A percentile compares a stretch with the other conserved stretches of the same genome.
These are phyloP conservation scores for Pythium oligandrum DNA, from an alignment of 352 stramenopile genomes.

Conservation along the genomic window DNA sequence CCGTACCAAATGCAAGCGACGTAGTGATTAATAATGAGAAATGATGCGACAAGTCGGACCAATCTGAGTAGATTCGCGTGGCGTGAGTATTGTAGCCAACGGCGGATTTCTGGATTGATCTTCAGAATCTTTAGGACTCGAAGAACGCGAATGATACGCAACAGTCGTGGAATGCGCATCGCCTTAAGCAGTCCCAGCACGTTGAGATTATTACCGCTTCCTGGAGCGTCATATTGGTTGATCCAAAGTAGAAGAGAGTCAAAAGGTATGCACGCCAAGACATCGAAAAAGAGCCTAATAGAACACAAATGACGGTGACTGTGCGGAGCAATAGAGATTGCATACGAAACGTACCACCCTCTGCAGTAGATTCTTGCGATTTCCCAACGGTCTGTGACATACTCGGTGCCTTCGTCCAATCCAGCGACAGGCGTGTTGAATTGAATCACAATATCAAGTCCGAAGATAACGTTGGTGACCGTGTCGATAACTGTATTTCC, in stretches of 20 bases:
- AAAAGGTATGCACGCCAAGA: conserved; percentile 72
- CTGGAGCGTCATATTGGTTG: conserved; percentile 23
- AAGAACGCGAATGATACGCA: conserved; percentile 64
- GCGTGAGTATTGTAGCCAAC: conserved; percentile 80
- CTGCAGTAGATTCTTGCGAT: conserved; percentile 54
- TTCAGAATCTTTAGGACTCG: conserved; percentile 71
- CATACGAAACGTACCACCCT: conserved; percentile 41
- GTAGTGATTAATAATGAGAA: conserved; percentile 78
- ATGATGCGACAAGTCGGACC: conserved; percentile 54
- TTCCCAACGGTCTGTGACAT: conserved; percentile 52
- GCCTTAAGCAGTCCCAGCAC: conserved; percentile 67
- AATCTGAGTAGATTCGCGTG: conserved; percentile 73
- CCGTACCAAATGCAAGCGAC: conserved; percentile 77
- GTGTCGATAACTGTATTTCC: conserved; percentile 44
- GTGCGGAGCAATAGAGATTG: not conserved
- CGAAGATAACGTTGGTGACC: conserved; percentile 65
- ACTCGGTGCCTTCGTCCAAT: conserved; percentile 36
- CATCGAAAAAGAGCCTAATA: conserved; percentile 67
- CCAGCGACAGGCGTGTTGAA: conserved; percentile 63
- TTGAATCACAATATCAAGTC: conserved; percentile 61
- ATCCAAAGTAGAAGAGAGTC: conserved; percentile 55
- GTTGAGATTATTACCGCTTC: conserved; percentile 40
- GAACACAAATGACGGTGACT: conserved; percentile 1
- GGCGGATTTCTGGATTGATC: conserved; percentile 59
- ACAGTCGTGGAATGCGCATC: conserved; percentile 54